A percentile compares a stretch with the other conserved stretches of the same genome.
Conservation (phyloP, 805 yeast genomes). For the Candida quercuum region DNA sequence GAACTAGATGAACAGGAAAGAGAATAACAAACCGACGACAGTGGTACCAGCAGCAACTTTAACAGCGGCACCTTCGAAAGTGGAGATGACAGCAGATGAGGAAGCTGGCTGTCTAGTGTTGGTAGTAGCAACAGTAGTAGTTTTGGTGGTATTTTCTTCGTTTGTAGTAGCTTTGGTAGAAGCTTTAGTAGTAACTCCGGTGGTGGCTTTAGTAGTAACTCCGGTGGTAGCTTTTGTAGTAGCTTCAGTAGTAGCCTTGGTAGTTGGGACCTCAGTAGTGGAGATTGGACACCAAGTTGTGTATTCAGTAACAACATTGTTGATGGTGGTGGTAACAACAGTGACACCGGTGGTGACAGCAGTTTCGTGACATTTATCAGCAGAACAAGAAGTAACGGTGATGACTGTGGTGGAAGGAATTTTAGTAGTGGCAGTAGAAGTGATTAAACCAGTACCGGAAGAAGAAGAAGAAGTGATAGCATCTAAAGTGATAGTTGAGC, state of each 20-base stretch:
- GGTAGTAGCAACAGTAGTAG: not conserved
- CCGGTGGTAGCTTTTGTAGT: conserved; percentile 2
- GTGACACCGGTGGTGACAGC: conserved; percentile 11
- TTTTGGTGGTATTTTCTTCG: too few species aligned
- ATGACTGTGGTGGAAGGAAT: not conserved
- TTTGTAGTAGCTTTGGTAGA: not conserved
- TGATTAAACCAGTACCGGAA: not conserved
- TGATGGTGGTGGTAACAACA: not conserved
- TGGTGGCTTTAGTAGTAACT: not conserved
- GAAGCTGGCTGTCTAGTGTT: not conserved
- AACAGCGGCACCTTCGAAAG: conserved; percentile 4
- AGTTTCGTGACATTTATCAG: not conserved
- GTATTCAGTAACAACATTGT: not conserved
- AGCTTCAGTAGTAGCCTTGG: conserved; percentile 2
- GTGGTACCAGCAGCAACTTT: not conserved
- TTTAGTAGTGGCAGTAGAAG: not conserved
- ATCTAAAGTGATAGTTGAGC: conserved; percentile 10
- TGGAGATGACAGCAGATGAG: conserved; percentile 1
- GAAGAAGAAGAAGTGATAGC: conserved; percentile 2
- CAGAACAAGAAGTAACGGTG: not conserved
- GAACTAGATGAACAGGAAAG: not conserved
- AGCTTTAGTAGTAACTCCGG: conserved; percentile 3
- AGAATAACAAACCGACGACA: not conserved
- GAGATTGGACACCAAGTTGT: too few species aligned
- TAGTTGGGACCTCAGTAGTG: not conserved